phyloP scores from a whole-genome alignment of 2,329 filamentous ascomycete genomes.

The Orbilia oligospora region DNA sequence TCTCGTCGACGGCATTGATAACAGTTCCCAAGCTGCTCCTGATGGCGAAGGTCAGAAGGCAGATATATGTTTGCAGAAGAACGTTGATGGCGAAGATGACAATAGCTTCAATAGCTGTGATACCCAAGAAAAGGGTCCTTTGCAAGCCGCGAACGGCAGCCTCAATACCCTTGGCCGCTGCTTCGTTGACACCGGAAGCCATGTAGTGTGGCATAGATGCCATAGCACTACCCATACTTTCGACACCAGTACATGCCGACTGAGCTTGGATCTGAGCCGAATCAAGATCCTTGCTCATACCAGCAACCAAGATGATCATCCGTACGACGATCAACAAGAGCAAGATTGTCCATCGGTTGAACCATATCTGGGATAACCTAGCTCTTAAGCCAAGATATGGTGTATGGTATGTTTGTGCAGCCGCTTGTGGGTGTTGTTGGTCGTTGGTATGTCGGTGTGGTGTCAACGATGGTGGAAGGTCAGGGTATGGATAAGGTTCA shows the following conservation, averaged over 20 bases:
- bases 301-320: conserved; percentile 80
- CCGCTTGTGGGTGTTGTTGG: conserved; percentile 14
- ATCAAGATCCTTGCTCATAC: conserved; percentile 80
- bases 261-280: conserved; percentile 85
- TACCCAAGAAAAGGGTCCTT: conserved; percentile 80
- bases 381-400: conserved; percentile 92
- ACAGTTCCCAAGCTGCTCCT: conserved; percentile 82
- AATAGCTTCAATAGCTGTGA: conserved; percentile 87
- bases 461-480: conserved; percentile 47
- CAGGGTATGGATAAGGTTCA: conserved; percentile 51
- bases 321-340: conserved; percentile 87
- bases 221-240: conserved; percentile 93
- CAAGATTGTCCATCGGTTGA: conserved; percentile 96
- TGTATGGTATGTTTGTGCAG: conserved; percentile 73
- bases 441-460: conserved; percentile 37
- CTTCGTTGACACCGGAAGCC: conserved; percentile 86
- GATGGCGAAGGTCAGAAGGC: conserved; percentile 86
- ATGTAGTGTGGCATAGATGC: conserved; percentile 98
- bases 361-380: conserved; percentile 93
- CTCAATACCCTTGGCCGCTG: conserved; percentile 84
- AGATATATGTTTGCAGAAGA: conserved; percentile 89
- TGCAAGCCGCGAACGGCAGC: conserved; percentile 85
- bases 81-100: conserved; percentile 94
- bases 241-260: conserved; percentile 89
- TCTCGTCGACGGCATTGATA: conserved; percentile 74